Evolutionary conservation across 345 rosid genomes (phyloP).

Genomic region (Syzygium grande): DNA sequence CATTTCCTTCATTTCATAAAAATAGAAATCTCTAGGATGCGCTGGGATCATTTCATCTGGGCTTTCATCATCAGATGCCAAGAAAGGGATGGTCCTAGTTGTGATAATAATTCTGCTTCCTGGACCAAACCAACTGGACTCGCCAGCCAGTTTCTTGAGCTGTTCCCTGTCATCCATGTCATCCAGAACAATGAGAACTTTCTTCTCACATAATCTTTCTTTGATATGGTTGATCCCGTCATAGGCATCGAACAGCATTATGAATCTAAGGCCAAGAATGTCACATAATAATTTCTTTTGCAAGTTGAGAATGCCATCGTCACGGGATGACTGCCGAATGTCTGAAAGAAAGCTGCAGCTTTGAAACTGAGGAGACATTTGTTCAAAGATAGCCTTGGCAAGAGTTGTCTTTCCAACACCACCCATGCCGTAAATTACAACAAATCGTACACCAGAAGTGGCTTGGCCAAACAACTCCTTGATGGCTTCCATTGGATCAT

Average conservation of each 20-base stretch:
- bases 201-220: not conserved
- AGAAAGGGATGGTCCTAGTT: not conserved
- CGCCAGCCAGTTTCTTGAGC: not conserved
- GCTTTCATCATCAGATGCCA: not conserved
- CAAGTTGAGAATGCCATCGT: conserved; percentile 1
- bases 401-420: conserved; percentile 10
- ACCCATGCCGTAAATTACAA: conserved; percentile 12
- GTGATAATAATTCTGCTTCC: not conserved
- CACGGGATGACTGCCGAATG: not conserved
- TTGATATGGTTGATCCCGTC: not conserved
- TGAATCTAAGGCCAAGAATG: not conserved
- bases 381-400: conserved; percentile 3
- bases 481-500: not conserved
- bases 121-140: not conserved
- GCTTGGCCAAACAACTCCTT: not conserved
- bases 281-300: conserved; percentile 6
- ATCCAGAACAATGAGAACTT: not conserved
- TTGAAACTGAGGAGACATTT: not conserved
- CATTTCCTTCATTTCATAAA: not conserved
- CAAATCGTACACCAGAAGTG: not conserved
- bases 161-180: not conserved
- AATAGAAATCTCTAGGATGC: not conserved
- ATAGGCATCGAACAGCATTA: not conserved
- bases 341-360: conserved; percentile 12
- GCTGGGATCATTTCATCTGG: not conserved